Base-by-base conservation (phyloP, 192 early-diverging fungal genomes). In the Pilobolus umbonatus region DNA sequence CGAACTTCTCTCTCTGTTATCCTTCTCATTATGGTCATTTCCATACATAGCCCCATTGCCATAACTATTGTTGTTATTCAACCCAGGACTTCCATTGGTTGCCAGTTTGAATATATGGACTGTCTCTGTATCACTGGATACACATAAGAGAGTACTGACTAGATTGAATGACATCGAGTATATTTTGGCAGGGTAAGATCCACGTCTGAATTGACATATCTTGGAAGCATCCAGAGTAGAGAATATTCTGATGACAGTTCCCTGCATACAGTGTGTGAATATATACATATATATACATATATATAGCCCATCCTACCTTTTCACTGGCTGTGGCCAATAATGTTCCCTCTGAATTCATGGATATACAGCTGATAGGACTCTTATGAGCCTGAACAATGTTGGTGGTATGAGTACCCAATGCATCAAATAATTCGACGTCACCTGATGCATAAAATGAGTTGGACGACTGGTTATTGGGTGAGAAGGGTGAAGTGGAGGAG, bases 301-400 rank as follows among this genome's bases (percentile, higher is more conserved):
- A 8, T 8, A 35, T 35, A 35, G 11, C 11, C 5, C 25, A 43
- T 21, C 9, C 30, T 75, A 90, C 90, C 88, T 96, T 96, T 65
- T 98, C 95, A 68, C 91, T 94, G 17, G 94, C 84, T 0, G 95
- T 98, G 22, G 96, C 96, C 26, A 98, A 73, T 78, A 95, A 72
- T 0, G 89, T 91, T n/a, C 96, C 95, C 26, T 94, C 89, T 44
- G 80, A 84, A 72, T 88, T 95, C 68, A 96, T 95, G 9, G 83
- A 79, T 51, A 99, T 78, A 56, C 81, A 88, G 35, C 87, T 84
- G 5, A 99, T 78, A 1, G 93, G 87, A 24, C 82, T 89, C 75
- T 99, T 99, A 73, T 98, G 95, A 0, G 96, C 96, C 64, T 90
- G 88, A 38, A 99, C 88, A 49, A 98, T 94, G 59, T 91, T 94